phyloP scores from a whole-genome alignment of 2,329 filamentous ascomycete genomes.

The Akanthomyces muscarius region DNA sequence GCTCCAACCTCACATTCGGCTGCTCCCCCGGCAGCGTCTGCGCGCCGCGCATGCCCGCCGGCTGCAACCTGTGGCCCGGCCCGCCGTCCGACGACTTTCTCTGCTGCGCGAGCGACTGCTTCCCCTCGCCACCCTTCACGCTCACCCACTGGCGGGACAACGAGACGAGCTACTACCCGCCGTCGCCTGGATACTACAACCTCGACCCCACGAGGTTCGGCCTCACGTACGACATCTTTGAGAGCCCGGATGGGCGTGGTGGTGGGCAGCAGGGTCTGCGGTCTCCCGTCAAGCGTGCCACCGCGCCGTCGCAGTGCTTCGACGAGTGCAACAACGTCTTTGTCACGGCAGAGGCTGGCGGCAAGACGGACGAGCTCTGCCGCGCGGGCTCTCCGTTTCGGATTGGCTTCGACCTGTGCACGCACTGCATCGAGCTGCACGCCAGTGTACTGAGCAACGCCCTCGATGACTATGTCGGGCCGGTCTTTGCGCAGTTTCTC shows the following conservation, averaged over 20 bases:
- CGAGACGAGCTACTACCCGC: conserved; percentile 47
- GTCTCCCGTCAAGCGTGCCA: conserved; percentile 26
- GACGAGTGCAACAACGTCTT: conserved; percentile 48
- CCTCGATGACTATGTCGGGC: conserved; percentile 32
- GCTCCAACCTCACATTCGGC: conserved; percentile 48
- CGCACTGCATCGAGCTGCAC: conserved; percentile 36
- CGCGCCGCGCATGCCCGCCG: conserved; percentile 44
- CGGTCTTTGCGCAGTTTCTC: conserved; percentile 42
- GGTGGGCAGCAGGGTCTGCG: neutral
- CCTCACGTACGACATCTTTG: conserved; percentile 59
- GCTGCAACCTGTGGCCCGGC: conserved; percentile 49
- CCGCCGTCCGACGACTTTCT: conserved; percentile 43
- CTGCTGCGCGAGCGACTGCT: conserved; percentile 44
- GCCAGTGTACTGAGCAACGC: conserved; percentile 25
- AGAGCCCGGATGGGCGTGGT: conserved; percentile 20
- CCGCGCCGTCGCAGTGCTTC: conserved; percentile 48
- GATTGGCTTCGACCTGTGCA: conserved; percentile 35
- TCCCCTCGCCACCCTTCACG: conserved; percentile 36
- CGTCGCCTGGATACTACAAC: conserved; percentile 55
- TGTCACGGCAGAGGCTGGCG: conserved; percentile 42
- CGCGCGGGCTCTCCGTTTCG: conserved; percentile 38
- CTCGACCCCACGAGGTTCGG: conserved; percentile 60
- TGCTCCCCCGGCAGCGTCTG: conserved; percentile 52
- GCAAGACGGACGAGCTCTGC: conserved; percentile 49
- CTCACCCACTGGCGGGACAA: conserved; percentile 41